Evolutionary conservation across 164 flowering plant genomes (phyloP), one percentile per base, ranked within the genome.

Genomic region (Brasenia schreberi): DNA sequence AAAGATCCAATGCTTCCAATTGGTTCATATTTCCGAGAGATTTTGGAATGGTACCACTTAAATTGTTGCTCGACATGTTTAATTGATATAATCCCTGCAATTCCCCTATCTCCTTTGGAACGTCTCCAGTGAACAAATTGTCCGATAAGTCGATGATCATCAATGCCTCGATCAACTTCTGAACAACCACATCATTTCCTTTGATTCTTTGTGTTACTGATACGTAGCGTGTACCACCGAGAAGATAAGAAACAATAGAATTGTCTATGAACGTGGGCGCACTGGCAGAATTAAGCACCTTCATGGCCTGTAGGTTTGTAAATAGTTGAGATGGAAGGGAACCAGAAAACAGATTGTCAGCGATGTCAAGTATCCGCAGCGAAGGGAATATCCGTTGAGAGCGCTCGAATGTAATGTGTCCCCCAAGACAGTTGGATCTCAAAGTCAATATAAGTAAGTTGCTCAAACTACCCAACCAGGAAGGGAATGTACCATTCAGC

Each of bases 361-460:
- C 74, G 14, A 86, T 61, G 61, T 88, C 94, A 0, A 88, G 65
- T 52, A 88, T 82, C 42, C 81, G 87, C 64, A 84, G 81, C 70
- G 7, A 66, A 14, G 70, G 59, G 78, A 81, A 84, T 5, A 65
- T 5, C 17, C 0, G 14, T 6, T 42, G 18, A 5, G 11, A 45
- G 14, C 11, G 1, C 2, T 4, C 1, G 7, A 7, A 1, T 1
- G 1, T 19, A 43, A 84, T 67, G 18, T 63, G 1, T 7, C 92
- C 90, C n/a, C 65, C 33, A 42, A 90, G 85, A 0, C 6, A 68
- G 71, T 90, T 90, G 18, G 72, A 62, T 0, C 87, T 75, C 69
- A 90, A 39, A 61, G 84, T 80, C 60, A 90, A 83, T n/a, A 87
- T 88, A 0, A 80, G 80, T 71, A 90, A 65, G 5, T 45, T 45